Percentiles rank a stretch among this genome's conserved stretches.
These are phyloP conservation scores for Acanthamoeba culbertsoni DNA, from an alignment of 208 protist genomes.

Conservation along the genomic window DNA sequence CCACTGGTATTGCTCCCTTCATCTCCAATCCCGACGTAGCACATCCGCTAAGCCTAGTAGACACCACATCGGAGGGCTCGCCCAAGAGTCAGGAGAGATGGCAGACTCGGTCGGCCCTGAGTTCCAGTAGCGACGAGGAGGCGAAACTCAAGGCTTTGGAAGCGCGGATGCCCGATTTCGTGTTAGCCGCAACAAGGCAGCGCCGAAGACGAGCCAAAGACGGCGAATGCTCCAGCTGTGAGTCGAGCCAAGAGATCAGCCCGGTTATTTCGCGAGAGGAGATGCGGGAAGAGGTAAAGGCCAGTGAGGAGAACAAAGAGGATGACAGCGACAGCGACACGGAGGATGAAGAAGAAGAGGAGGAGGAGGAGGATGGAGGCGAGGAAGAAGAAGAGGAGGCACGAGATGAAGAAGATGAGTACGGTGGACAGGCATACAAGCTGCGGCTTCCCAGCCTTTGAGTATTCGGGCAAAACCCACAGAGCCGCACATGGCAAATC, in stretches of 20 bases:
- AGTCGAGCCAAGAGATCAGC: neutral
- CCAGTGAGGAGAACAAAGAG: neutral
- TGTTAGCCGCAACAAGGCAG: neutral
- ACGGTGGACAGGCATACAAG: neutral
- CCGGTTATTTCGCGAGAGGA: neutral
- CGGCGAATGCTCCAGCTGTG: neutral
- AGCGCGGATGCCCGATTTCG: neutral
- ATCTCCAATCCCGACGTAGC: too few species aligned
- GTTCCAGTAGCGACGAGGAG: neutral
- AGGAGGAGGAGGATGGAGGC: neutral
- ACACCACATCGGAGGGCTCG: too few species aligned
- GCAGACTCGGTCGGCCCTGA: neutral
- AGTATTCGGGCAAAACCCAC: too few species aligned
- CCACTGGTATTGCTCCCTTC: too few species aligned
- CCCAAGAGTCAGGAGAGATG: too few species aligned
- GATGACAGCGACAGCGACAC: neutral
- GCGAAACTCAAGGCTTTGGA: neutral
- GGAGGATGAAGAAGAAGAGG: neutral
- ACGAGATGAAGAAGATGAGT: neutral
- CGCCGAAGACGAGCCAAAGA: neutral
- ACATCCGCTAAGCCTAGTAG: too few species aligned
- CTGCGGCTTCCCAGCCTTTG: too few species aligned
- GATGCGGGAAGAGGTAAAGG: neutral
- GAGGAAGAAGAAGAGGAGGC: neutral
- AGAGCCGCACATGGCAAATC: too few species aligned